A percentile compares a stretch with the other conserved stretches of the same genome.
Conservation (phyloP, 1,284 basidiomycete species). For the Wallemia mellicola region DNA sequence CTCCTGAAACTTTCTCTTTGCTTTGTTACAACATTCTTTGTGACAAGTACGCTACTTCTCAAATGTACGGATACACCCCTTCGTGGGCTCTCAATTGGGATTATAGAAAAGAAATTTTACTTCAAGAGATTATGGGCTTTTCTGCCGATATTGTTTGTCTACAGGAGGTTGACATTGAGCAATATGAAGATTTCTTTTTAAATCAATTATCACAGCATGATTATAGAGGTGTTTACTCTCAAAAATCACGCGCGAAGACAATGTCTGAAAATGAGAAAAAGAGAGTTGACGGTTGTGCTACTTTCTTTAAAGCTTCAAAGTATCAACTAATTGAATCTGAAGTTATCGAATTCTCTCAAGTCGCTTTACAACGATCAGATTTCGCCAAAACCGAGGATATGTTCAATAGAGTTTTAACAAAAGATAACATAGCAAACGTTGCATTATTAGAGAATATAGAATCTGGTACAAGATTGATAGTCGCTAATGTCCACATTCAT, state of each 20-base stretch:
- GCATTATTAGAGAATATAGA: constrained; percentile 59
- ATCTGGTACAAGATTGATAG: constrained; percentile 58
- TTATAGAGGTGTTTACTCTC: constrained; percentile 76
- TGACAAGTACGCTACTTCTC: constrained; percentile 62
- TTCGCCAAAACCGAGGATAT: constrained; percentile 98
- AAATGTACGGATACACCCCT: constrained; percentile 87
- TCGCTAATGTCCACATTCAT: constrained; percentile 72
- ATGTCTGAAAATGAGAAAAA: constrained; percentile 67
- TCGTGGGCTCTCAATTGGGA: constrained; percentile 86
- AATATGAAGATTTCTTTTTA: constrained; percentile 79
- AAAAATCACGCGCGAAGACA: constrained; percentile 78
- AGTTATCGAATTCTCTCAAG: constrained; percentile 73
- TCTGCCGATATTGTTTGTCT: constrained; percentile 75
- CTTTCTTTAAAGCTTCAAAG: constrained; percentile 73
- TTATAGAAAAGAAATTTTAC: constrained; percentile 69
- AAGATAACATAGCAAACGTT: constrained; percentile 78
- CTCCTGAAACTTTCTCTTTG: constrained; percentile 41
- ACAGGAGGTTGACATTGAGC: constrained; percentile 64
- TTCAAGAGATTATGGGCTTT: constrained; percentile 57
- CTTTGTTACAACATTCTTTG: constrained; percentile 89
- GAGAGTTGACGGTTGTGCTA: constrained; percentile 86
- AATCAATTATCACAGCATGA: constrained; percentile 42
- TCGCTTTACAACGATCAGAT: constrained; percentile 75
- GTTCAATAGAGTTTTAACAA: constrained; percentile 93
- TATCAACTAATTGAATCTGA: constrained; percentile 82